Base-by-base conservation (phyloP, 495 filamentous ascomycete genomes). In the Aspergillus diversus region DNA sequence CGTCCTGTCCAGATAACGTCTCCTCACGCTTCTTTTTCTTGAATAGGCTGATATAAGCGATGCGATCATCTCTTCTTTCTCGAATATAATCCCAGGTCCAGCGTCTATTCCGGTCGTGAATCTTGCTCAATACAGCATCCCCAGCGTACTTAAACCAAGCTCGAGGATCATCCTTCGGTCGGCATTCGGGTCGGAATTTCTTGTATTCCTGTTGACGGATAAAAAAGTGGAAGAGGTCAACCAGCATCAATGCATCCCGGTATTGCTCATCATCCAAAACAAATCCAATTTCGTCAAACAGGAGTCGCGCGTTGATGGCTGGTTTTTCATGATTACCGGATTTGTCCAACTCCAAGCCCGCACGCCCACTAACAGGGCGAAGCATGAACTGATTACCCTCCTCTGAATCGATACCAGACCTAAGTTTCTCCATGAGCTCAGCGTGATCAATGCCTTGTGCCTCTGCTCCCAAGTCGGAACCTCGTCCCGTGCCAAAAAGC, bases 141-240 rank as follows among this genome's bases (percentile, higher is more conserved):
- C 89, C 92, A 9, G 93, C 95, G 77, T 97, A 99, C 49, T 81
- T 84, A 27, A 99, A 77, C 95, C 95, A 99, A 3, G 92, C 96
- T 31, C 85, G 84, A 35, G 95, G 95, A 60, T 97, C 90, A 69
- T 99, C 92, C 72, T 93, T 97, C 0, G 91, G 91, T 1, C 84
- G 84, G 32, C 81, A 86, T 69, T 95, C 95, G 3, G 95, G 95
- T 67, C 97, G 93, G 61, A 90, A 83, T 73, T 92, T 96, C 73
- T 92, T 96, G 80, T 97, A 96, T 73, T 99, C 93, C 73, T 98
- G 95, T 67, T 99, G 96, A 46, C 93, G 90, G 67, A 98, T 91
- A 73, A 97, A 99, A 71, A 94, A 98, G 75, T 99, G 95, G 80
- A 99, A 98, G 5, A 97, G 84, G 72, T 99, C 95, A 7, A 97